These are phyloP conservation scores for Amanita phalloides DNA, from an alignment of 768 basidiomycete genomes.

Conservation along the genomic window DNA sequence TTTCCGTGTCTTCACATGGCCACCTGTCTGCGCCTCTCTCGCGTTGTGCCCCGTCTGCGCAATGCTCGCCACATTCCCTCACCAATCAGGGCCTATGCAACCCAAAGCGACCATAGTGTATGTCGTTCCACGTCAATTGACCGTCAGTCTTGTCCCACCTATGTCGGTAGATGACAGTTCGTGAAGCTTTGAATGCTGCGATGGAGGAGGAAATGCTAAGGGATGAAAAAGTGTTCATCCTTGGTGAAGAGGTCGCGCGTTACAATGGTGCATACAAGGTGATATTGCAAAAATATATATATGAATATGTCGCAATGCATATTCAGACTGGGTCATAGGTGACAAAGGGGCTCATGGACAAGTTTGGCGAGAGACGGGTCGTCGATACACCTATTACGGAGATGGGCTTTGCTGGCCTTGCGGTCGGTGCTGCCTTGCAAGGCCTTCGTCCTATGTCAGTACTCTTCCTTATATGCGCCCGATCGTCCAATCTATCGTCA, in stretches of 20 bases:
- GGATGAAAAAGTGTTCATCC: slow-evolving; percentile 88
- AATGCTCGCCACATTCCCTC: slow-evolving; percentile 36
- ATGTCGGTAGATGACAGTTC: slow-evolving; percentile 78
- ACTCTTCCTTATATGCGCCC: background rate
- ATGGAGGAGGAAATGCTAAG: slow-evolving; percentile 99
- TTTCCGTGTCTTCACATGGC: slow-evolving; percentile 35
- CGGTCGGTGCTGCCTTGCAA: slow-evolving; percentile 88
- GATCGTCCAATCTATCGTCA: slow-evolving; percentile 4
- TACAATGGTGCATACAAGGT: slow-evolving; percentile 99
- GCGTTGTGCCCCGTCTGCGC: slow-evolving; percentile 48
- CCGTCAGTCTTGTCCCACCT: background rate
- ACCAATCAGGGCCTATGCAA: slow-evolving; percentile 50
- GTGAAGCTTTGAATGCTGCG: slow-evolving; percentile 93
- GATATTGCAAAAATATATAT: slow-evolving; percentile 7
- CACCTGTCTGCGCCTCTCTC: slow-evolving; percentile 51
- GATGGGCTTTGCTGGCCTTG: slow-evolving; percentile 97
- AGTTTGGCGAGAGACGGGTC: slow-evolving; percentile 97
- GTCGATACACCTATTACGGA: slow-evolving; percentile 97
- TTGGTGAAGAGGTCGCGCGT: slow-evolving; percentile 97
- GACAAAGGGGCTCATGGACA: slow-evolving; percentile 97
- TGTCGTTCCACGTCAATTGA: slow-evolving; percentile 8
- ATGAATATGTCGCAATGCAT: slow-evolving; percentile 1
- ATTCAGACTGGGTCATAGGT: slow-evolving; percentile 40
- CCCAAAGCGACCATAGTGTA: slow-evolving; percentile 35
- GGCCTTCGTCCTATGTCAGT: slow-evolving; percentile 88